Conservation (phyloP, 2,329 filamentous ascomycete genomes). For the Moelleriella libera region DNA sequence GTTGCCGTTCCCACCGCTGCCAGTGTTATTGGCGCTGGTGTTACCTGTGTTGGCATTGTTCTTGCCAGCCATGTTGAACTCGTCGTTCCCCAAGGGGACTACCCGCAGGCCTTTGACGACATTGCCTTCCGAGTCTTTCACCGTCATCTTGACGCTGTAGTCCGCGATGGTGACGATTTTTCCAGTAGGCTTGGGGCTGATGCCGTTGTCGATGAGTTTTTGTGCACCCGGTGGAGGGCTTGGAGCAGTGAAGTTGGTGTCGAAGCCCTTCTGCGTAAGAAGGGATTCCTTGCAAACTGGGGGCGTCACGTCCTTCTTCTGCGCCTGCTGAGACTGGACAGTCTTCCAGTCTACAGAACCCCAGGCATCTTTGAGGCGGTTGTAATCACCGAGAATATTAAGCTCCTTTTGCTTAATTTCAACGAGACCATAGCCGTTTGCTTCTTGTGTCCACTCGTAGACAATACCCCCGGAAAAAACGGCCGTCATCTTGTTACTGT, state of each 20-base stretch:
- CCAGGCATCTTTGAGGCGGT: constrained; percentile 64
- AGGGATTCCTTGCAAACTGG: constrained; percentile 46
- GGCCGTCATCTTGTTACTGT: constrained; percentile 53
- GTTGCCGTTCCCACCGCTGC: constrained; percentile 6
- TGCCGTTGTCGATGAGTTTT: constrained; percentile 63
- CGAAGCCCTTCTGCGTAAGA: constrained; percentile 56
- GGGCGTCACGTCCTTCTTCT: constrained; percentile 35
- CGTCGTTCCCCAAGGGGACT: constrained; percentile 26
- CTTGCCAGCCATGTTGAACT: constrained; percentile 30
- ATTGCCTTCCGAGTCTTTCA: constrained; percentile 26
- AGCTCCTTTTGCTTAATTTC: constrained; percentile 43
- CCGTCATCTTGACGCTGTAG: constrained; percentile 38
- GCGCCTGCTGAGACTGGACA: constrained; percentile 49
- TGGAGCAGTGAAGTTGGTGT: constrained; percentile 67
- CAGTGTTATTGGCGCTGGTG: constrained; percentile 7
- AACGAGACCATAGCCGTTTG: constrained; percentile 52
- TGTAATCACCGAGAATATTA: constrained; percentile 49
- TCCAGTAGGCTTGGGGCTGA: constrained; percentile 48
- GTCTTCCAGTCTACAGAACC: constrained; percentile 56
- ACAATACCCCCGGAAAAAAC: constrained; percentile 65
- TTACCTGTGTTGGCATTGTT: constrained; percentile 22
- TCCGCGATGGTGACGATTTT: constrained; percentile 55
- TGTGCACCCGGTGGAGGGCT: constrained; percentile 51
- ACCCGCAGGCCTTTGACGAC: constrained; percentile 31
- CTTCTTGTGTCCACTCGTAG: constrained; percentile 67